phyloP scores from a whole-genome alignment of 2,329 filamentous ascomycete species.

The Gliomastix tumulicola region DNA sequence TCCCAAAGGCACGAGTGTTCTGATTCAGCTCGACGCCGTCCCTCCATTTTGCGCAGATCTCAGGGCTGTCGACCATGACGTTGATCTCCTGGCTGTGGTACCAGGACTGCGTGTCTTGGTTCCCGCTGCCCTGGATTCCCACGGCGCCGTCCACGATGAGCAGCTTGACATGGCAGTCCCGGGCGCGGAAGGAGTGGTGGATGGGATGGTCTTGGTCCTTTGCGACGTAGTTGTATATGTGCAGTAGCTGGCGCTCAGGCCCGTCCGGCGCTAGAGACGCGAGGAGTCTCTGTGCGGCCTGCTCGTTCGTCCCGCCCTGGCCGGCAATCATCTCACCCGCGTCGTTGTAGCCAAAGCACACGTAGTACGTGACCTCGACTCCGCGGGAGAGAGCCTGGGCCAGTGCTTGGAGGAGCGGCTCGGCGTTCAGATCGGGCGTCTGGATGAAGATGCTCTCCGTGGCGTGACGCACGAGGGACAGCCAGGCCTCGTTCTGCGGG shows the following conservation, averaged over 20 bases:
- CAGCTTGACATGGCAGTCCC: constrained; percentile 71
- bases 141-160: constrained; percentile 65
- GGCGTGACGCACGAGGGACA: constrained; percentile 63
- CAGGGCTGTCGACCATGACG: constrained; percentile 60
- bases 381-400: constrained; percentile 59
- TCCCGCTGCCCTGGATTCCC: constrained; percentile 68
- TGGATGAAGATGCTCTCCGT: constrained; percentile 65
- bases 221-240: constrained; percentile 64
- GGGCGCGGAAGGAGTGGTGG: constrained; percentile 55
- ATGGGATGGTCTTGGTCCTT: constrained; percentile 67
- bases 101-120: constrained; percentile 77
- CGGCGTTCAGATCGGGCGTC: constrained; percentile 69
- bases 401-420: constrained; percentile 57
- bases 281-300: constrained; percentile 56
- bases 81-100: constrained; percentile 75
- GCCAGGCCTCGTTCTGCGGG: constrained; percentile 71
- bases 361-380: constrained; percentile 60
- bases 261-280: constrained; percentile 39
- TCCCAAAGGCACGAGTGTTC: constrained; percentile 56
- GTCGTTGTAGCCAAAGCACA: constrained; percentile 77
- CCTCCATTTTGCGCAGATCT: constrained; percentile 57
- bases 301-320: constrained; percentile 71
- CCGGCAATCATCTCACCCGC: constrained; percentile 67
- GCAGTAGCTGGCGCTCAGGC: constrained; percentile 27
- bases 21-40: constrained; percentile 57